Conservation (phyloP, 2,329 filamentous ascomycete genomes). For the Colletotrichum abscissum region DNA sequence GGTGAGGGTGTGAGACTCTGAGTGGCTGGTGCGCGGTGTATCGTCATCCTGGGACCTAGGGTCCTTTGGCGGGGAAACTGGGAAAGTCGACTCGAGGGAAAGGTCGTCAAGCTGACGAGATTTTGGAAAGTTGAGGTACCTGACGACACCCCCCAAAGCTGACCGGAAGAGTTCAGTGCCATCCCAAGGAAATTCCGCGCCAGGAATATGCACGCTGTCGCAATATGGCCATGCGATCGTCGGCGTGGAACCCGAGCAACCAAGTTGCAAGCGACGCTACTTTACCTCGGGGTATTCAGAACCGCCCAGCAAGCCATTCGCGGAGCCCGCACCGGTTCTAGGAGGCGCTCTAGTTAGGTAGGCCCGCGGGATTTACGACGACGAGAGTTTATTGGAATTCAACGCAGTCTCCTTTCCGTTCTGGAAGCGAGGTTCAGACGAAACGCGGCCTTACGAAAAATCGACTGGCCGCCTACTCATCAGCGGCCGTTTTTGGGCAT, state of each 20-base stretch:
- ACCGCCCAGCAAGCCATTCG: conserved; percentile 11
- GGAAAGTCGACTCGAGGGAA: not conserved
- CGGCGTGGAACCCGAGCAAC: conserved; percentile 25
- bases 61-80: conserved; percentile 5
- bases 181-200: conserved; percentile 2
- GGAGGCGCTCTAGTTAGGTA: not conserved
- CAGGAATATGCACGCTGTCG: conserved; percentile 34
- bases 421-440: conserved; percentile 20
- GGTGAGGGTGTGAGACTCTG: conserved; percentile 7
- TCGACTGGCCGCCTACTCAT: conserved; percentile 14
- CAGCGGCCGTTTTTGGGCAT: conserved; percentile 25
- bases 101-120: conserved; percentile 5
- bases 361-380: not conserved
- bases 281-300: conserved; percentile 22
- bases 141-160: not conserved
- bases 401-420: not conserved
- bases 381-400: not conserved
- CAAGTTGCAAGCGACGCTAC: conserved; percentile 18
- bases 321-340: conserved; percentile 8
- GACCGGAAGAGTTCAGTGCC: conserved; percentile 13
- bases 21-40: conserved; percentile 25
- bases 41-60: conserved; percentile 10
- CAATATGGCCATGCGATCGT: conserved; percentile 31
- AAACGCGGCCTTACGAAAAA: conserved; percentile 16
- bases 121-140: conserved; percentile 14